These are phyloP conservation scores for Phytophthora chlamydospora DNA, from an alignment of 352 stramenopile genomes.

Conservation along the genomic window DNA sequence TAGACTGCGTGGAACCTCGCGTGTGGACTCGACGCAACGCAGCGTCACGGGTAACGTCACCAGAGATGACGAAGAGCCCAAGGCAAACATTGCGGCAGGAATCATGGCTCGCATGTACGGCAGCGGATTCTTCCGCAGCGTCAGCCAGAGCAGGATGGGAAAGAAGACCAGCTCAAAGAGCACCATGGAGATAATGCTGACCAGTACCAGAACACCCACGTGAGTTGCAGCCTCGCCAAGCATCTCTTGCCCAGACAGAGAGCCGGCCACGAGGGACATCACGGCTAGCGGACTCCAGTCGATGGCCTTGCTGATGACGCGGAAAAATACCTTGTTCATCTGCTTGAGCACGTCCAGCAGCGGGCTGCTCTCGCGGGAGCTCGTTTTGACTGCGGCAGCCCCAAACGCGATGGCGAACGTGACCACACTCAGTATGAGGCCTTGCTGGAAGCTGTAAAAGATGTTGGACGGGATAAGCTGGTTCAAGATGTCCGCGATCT, in stretches of 20 bases:
- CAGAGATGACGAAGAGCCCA: conserved; percentile 71
- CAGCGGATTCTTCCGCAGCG: conserved; percentile 55
- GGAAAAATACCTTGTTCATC: conserved; percentile 77
- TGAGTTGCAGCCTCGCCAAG: conserved; percentile 50
- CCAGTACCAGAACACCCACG: conserved; percentile 65
- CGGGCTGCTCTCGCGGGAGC: conserved; percentile 57
- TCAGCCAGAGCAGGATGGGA: conserved; percentile 54
- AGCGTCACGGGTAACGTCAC: conserved; percentile 72
- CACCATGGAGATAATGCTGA: conserved; percentile 45
- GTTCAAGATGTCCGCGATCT: conserved; percentile 64
- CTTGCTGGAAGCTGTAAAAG: conserved; percentile 57
- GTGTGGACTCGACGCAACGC: conserved; percentile 64
- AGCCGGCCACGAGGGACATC: conserved; percentile 72
- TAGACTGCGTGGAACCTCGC: conserved; percentile 60
- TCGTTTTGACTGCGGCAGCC: conserved; percentile 54
- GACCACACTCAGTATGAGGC: conserved; percentile 63
- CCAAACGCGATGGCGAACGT: conserved; percentile 71
- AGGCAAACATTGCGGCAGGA: conserved; percentile 65
- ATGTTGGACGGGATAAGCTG: conserved; percentile 65
- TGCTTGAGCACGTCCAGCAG: conserved; percentile 66
- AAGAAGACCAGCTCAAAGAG: conserved; percentile 69
- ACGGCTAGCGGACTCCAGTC: conserved; percentile 71
- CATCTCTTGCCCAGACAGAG: conserved; percentile 53
- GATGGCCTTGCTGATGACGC: conserved; percentile 67
- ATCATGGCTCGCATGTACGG: conserved; percentile 70